Base-by-base conservation (phyloP, 1,284 basidiomycete genomes). In the Marasmius sp. region DNA sequence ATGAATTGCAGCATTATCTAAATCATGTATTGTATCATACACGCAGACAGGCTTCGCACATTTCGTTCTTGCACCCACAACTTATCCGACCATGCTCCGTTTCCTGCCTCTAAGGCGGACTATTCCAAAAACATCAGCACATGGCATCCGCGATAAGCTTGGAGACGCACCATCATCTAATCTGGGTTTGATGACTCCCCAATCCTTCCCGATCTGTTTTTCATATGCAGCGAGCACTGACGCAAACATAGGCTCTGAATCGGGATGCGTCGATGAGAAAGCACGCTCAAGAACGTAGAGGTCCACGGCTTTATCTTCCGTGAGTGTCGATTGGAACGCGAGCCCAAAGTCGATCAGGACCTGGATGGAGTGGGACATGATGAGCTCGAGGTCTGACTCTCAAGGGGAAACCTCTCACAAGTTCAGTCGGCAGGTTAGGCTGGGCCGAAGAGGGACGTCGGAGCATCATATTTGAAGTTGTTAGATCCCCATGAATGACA, bases 401-500 rank as follows among this genome's bases (percentile, higher is more conserved):
- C 27, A 27, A 27, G 27, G 43, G 14, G 37, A 61, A 16, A 34
- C n/a, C 18, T 64, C 71, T n/a, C 55, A 77, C 75, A 45, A 80
- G 66, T 65, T 79, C 67, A 16, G 73, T 70, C 62, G 66, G 57
- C 45, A 60, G 18, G 12, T 60, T 74, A 59, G 64, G 63, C 51
- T 57, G 75, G 70, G 69, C 69, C 16, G 69, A 74, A 3, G 74
- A 71, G 33, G 81, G 81, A 66, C 76, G 80, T 20, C 92, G 86
- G 1, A 97, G 78, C 86, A 98, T 93, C 94, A 99, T 98, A 74
- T 99, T 99, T n/a, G 93, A 96, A 0, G 97, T 99, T 0, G 97
- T 99, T 50, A 99, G 80, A 75, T 99, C 97, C 4, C 97, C 97
- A 68, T 99, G 97, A 47, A 98, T 88, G 68, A 98, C 86, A 67